A percentile compares a stretch with the other conserved stretches of the same genome.
phyloP scores from a whole-genome alignment of 495 filamentous ascomycete species.

The Arthonia radiata region DNA sequence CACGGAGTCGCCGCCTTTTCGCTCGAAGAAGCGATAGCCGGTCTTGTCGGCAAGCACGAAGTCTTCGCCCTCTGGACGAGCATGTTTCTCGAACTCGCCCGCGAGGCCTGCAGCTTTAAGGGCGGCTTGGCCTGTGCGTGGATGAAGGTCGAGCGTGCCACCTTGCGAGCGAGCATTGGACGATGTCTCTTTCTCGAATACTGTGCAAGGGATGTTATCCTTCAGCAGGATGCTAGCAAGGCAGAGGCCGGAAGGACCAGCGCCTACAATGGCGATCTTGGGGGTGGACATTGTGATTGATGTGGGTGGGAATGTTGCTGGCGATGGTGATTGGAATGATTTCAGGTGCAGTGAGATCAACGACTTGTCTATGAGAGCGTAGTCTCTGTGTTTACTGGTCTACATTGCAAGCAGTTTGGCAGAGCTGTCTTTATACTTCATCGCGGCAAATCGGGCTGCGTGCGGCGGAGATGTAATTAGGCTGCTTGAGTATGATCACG shows the following conservation, averaged over 20 bases:
- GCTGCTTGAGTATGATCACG: too few relatives aligned
- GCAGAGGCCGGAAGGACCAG: constrained; percentile 29
- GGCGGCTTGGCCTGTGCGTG: constrained; percentile 23
- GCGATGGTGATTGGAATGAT: too few relatives aligned
- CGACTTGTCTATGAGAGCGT: too few relatives aligned
- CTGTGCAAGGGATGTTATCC: constrained; percentile 18
- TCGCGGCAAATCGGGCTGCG: too few relatives aligned
- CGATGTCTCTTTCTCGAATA: constrained; percentile 28
- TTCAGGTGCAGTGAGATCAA: too few relatives aligned
- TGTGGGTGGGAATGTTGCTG: too few relatives aligned
- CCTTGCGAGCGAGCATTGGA: constrained; percentile 18
- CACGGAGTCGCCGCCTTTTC: constrained; percentile 3
- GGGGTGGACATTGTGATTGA: too few relatives aligned
- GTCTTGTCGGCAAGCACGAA: constrained; percentile 13
- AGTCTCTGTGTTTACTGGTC: too few relatives aligned
- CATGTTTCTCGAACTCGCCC: constrained; percentile 19
- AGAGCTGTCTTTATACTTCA: too few relatives aligned
- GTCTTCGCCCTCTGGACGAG: constrained; percentile 19
- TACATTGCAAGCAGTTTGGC: too few relatives aligned
- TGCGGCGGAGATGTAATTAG: too few relatives aligned
- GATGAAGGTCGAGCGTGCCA: constrained; percentile 31
- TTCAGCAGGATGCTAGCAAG: constrained; percentile 28
- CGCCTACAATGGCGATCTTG: constrained; percentile 31
- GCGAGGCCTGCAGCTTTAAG: constrained; percentile 25
- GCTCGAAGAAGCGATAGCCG: constrained; percentile 10